Percentiles rank a stretch among this genome's conserved stretches.
Conservation (phyloP, 148 eudicot genomes). For the Hydrangea macrophylla region DNA sequence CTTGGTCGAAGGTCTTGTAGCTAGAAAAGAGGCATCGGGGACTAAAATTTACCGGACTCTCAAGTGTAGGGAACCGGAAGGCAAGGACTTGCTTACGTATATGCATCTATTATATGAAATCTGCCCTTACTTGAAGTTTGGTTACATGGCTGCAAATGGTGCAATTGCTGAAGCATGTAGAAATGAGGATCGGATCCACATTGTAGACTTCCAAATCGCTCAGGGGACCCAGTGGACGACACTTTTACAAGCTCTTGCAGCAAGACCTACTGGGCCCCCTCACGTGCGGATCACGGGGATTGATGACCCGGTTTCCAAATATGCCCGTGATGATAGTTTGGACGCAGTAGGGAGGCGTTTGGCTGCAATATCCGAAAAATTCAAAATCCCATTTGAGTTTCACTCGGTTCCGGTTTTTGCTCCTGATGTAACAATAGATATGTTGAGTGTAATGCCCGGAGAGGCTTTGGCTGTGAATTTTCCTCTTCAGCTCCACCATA, state of each 20-base stretch:
- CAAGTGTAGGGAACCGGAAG: conserved; percentile 70
- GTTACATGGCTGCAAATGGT: conserved; percentile 91
- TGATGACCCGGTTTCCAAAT: conserved; percentile 67
- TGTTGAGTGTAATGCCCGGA: conserved; percentile 67
- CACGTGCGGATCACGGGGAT: conserved; percentile 81
- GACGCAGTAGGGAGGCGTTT: conserved; percentile 55
- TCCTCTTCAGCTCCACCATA: conserved; percentile 87
- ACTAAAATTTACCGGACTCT: conserved; percentile 65
- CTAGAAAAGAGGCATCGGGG: conserved; percentile 73
- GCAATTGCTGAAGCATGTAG: conserved; percentile 91
- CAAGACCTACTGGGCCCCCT: conserved; percentile 75
- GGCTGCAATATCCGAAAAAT: conserved; percentile 53
- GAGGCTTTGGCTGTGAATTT: conserved; percentile 90
- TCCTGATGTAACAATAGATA: conserved; percentile 53
- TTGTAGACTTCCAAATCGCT: conserved; percentile 78
- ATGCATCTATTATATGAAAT: conserved; percentile 87
- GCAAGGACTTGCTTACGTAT: conserved; percentile 75
- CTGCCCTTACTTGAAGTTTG: conserved; percentile 86
- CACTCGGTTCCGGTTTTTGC: conserved; percentile 62
- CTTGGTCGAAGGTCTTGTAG: conserved; percentile 81
- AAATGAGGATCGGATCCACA: conserved; percentile 70
- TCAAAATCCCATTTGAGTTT: conserved; percentile 67
- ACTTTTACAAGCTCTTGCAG: conserved; percentile 85
- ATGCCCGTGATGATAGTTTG: conserved; percentile 75
- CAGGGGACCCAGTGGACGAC: conserved; percentile 94